A percentile compares a stretch with the other conserved stretches of the same genome.
phyloP scores from a whole-genome alignment of 2,329 filamentous ascomycete genomes.

The Verticillium alfalfae region DNA sequence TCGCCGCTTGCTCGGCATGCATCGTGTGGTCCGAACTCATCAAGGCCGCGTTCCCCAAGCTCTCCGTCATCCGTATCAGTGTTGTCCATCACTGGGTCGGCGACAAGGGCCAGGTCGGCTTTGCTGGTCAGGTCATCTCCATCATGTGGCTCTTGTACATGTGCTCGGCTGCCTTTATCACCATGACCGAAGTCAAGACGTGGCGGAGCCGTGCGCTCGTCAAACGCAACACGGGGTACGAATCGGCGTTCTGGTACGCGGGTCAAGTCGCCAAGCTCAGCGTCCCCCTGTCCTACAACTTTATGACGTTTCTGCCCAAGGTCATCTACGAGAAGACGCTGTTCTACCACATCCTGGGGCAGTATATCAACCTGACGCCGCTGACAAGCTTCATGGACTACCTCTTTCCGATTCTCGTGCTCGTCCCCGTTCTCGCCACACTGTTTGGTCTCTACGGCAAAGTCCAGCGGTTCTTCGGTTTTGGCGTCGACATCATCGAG shows the following conservation, averaged over 20 bases:
- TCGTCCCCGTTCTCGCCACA: constrained; percentile 79
- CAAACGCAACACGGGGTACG: constrained; percentile 82
- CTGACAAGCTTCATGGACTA: constrained; percentile 80
- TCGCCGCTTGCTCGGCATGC: constrained; percentile 70
- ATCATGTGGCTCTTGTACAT: constrained; percentile 93
- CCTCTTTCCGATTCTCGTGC: constrained; percentile 81
- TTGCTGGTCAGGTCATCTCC: constrained; percentile 79
- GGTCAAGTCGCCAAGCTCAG: constrained; percentile 88
- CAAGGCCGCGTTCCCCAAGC: constrained; percentile 70
- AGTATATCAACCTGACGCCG: constrained; percentile 75
- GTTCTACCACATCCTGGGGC: constrained; percentile 83
- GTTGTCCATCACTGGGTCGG: constrained; percentile 72
- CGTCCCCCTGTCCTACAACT: constrained; percentile 92
- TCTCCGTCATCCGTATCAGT: constrained; percentile 63
- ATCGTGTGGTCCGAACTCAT: constrained; percentile 93
- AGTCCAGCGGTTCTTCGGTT: constrained; percentile 70
- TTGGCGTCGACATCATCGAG: constrained; percentile 68
- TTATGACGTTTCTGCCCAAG: constrained; percentile 78
- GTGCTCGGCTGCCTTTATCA: constrained; percentile 82
- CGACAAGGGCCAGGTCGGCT: constrained; percentile 70
- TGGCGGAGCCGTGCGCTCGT: constrained; percentile 94
- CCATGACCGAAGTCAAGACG: constrained; percentile 90
- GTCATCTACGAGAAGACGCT: constrained; percentile 69
- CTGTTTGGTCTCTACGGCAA: constrained; percentile 86
- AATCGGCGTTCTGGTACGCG: constrained; percentile 94